Evolutionary conservation across 495 filamentous ascomycete species (phyloP).

Genomic region (Annulohypoxylon maeteangense): DNA sequence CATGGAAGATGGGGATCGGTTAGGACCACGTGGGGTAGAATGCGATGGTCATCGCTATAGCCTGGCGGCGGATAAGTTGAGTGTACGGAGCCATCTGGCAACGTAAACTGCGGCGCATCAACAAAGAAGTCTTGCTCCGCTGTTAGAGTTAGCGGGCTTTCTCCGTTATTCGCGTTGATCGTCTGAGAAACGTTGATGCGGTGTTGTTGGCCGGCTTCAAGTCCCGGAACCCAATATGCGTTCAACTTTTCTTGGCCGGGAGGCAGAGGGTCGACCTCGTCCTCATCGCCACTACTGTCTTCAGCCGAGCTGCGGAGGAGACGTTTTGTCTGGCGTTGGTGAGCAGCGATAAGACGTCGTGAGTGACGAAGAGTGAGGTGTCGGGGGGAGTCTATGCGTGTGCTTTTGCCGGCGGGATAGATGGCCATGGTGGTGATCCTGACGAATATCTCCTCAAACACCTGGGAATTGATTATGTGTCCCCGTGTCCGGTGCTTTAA

Average conservation of each 20-base stretch:
- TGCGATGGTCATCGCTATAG: slow-evolving; percentile 45
- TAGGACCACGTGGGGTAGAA: slow-evolving; percentile 62
- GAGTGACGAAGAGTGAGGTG: slow-evolving; percentile 30
- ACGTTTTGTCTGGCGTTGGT: no score
- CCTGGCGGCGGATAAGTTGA: slow-evolving; percentile 57
- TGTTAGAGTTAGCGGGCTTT: background rate
- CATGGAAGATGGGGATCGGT: slow-evolving; percentile 62
- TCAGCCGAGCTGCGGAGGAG: no score
- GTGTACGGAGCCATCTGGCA: slow-evolving; percentile 24
- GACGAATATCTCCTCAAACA: no score
- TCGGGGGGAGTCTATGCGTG: no score
- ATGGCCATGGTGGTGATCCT: no score
- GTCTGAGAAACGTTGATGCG: background rate
- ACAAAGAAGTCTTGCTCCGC: slow-evolving; percentile 30
- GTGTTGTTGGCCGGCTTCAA: background rate
- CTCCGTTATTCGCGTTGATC: background rate
- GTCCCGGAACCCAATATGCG: background rate
- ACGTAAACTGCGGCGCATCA: slow-evolving; percentile 27
- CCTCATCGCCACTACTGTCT: background rate
- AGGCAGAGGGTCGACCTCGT: background rate
- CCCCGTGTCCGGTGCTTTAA: no score
- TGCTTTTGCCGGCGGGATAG: no score
- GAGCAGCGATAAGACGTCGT: no score
- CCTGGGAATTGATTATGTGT: no score
- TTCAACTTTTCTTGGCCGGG: background rate